Base-by-base conservation (phyloP, 176 grass and related monocot species). In the Triticum timopheevii region DNA sequence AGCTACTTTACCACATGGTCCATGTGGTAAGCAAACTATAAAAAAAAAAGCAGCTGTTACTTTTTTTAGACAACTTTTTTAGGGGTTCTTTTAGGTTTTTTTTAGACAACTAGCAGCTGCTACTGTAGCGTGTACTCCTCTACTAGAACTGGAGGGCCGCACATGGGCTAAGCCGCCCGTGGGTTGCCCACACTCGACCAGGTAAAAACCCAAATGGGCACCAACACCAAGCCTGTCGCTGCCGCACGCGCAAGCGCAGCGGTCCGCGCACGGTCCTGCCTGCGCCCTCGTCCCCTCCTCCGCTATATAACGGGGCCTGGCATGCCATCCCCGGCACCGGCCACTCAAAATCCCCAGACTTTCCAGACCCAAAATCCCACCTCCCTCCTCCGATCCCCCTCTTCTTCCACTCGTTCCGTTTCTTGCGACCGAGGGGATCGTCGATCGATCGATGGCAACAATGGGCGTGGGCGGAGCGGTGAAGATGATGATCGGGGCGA, bases 401-500 rank as follows among this genome's bases (percentile, higher is more conserved):
- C 8, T 42, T 44, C 40, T 73, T 36, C 69, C 24, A 27, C 71
- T 16, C n/a, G 39, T 23, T 23, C 23, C 39, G 4, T 47, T 28
- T 25, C 38, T n/a, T 24, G 38, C 70, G 42, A 6, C 15, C 49
- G 15, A 52, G 49, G 15, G 49, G 13, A 17, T 52, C 13, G 15
- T 50, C 13, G 13, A 47, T 50, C 13, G 45, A 50, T 47, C 44
- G 1, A 47, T 50, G 47, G 47, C 50, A 6, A 2, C 50, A 54
- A 44, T 33, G 15, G 73, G 13, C 3, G 45, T 47, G 23, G 13
- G 71, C 6, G n/a, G 5, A 3, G 72, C 65, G 16, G 82, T 86
- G 86, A 49, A 76, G 80, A 22, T 33, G 86, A 40, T 90, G 61
- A 81, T 82, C 71, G 90, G 93, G 28, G 78, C 71, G 39, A 88